Evolutionary conservation across 2,329 filamentous ascomycete genomes (phyloP), one percentile per base, ranked within the genome.

Genomic region (Trichothecium roseum): DNA sequence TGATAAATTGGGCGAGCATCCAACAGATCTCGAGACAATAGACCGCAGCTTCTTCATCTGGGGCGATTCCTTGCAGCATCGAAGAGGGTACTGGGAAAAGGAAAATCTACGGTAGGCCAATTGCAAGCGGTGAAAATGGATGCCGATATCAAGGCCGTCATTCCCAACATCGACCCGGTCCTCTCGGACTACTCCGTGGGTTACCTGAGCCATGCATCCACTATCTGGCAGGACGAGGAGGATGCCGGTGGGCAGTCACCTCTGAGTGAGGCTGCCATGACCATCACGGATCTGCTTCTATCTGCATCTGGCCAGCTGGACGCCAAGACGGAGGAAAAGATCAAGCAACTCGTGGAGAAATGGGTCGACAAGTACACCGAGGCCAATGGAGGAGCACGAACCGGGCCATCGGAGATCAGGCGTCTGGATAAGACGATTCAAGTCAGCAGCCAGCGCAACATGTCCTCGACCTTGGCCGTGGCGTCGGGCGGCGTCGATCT

Each of bases 341-440:
- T 98, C 56, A 79, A 80, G 42, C 77, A 81, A 41, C 71, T 98
- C 30, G 86, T 98, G 8, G 75, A 82, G 48, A 94, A 88, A 63
- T 94, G 94, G 74, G 84, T 94, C 37, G 72, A 81, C 42, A 82
- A 78, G 49, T 81, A 95, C 46, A 81, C 78, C 53, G 76, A 78
- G 42, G 74, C 76, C 39, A 81, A 85, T 63, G 84, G 78, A 38
- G 71, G 77, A 33, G 75, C 86, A 57, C 69, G 71, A 35, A 78
- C 81, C 52, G 75, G 81, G 47, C 84, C 84, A 8, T 82, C 85
- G 15, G 74, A 77, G 7, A 84, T 89, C 40, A 86, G 72, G 60
- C 83, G 86, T 50, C 76, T 98, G 15, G 91, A 96, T 52, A 88
- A 96, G 60, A 84, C 88, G 41, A 85, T 95, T 59, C 85, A 95